Conservation (phyloP, 2,329 filamentous ascomycete species). For the Juglanconis juglandina region DNA sequence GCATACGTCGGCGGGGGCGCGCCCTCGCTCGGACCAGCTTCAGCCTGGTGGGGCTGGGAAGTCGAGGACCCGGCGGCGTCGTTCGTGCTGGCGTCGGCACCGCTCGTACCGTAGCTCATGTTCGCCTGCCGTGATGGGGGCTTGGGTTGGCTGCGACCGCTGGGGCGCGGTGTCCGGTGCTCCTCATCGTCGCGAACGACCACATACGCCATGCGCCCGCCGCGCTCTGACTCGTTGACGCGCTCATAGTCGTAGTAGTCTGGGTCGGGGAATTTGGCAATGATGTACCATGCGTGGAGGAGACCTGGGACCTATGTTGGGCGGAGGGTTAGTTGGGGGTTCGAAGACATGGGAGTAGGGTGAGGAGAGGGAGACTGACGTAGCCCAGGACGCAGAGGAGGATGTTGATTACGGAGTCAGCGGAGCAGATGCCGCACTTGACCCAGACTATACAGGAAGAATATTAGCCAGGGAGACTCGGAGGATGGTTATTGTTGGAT, state of each 20-base stretch:
- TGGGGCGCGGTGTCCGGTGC: conserved; percentile 30
- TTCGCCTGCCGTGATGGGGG: conserved; percentile 31
- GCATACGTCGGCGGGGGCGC: conserved; percentile 72
- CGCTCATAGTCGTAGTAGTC: conserved; percentile 63
- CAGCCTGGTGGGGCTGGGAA: conserved; percentile 25
- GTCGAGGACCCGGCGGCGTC: conserved; percentile 25
- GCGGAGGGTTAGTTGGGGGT: conserved; percentile 8
- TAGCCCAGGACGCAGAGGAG: conserved; percentile 77
- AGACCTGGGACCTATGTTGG: conserved; percentile 68
- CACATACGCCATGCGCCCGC: conserved; percentile 71
- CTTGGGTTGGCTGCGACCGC: conserved; percentile 33
- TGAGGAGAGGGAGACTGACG: conserved; percentile 32
- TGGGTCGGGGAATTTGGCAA: conserved; percentile 79
- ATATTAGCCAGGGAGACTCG: conserved; percentile 28
- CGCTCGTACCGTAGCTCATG: conserved; percentile 48
- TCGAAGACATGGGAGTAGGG: conserved; percentile 30
- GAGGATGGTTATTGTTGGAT: background rate
- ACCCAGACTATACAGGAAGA: conserved; percentile 72
- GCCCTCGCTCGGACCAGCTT: conserved; percentile 40
- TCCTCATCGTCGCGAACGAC: conserved; percentile 54
- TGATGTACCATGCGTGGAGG: conserved; percentile 97
- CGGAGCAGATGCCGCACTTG: conserved; percentile 87
- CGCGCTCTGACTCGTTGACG: conserved; percentile 53
- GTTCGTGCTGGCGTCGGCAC: background rate
- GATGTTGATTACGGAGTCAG: conserved; percentile 92